phyloP scores from a whole-genome alignment of 768 basidiomycete genomes.

The Podaxis sp. region DNA sequence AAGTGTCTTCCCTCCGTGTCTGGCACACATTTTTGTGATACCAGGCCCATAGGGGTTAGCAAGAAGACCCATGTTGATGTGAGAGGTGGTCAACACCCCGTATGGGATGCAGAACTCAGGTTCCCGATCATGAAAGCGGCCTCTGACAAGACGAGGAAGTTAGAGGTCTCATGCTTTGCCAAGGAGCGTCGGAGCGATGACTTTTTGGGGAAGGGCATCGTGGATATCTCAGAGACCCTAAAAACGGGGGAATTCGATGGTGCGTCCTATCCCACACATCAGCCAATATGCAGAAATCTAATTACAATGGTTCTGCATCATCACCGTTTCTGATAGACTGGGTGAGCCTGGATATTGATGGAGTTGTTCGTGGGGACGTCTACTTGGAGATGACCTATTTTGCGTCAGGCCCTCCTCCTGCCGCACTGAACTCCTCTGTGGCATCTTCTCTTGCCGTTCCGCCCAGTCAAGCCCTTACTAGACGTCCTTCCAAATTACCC shows the following conservation, averaged over 20 bases:
- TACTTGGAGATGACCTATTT: constrained; percentile 95
- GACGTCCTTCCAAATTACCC: constrained; percentile 50
- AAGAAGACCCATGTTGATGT: constrained; percentile 71
- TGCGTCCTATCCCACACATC: constrained; percentile 31
- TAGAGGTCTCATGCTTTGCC: constrained; percentile 77
- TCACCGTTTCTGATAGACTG: constrained; percentile 23
- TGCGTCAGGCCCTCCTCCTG: constrained; percentile 58
- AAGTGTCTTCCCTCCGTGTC: constrained; percentile 9
- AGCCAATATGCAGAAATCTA: background rate
- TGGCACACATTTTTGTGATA: background rate
- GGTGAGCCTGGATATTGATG: constrained; percentile 32
- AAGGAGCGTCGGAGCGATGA: constrained; percentile 73
- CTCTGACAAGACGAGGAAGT: constrained; percentile 48
- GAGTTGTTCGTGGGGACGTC: constrained; percentile 73
- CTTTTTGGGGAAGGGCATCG: constrained; percentile 66
- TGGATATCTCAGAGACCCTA: constrained; percentile 77
- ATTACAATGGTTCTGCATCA: background rate
- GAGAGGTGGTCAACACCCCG: constrained; percentile 90
- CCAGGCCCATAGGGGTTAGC: constrained; percentile 38
- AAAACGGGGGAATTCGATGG: constrained; percentile 91
- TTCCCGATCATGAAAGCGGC: constrained; percentile 64
- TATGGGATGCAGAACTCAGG: constrained; percentile 88
- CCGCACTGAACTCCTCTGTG: constrained; percentile 20
- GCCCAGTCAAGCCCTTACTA: constrained; percentile 26
- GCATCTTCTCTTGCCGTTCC: constrained; percentile 13